A percentile compares a stretch with the other conserved stretches of the same genome.
Conservation (phyloP, 805 yeast species). For the Kluyveromyces starmeri region DNA sequence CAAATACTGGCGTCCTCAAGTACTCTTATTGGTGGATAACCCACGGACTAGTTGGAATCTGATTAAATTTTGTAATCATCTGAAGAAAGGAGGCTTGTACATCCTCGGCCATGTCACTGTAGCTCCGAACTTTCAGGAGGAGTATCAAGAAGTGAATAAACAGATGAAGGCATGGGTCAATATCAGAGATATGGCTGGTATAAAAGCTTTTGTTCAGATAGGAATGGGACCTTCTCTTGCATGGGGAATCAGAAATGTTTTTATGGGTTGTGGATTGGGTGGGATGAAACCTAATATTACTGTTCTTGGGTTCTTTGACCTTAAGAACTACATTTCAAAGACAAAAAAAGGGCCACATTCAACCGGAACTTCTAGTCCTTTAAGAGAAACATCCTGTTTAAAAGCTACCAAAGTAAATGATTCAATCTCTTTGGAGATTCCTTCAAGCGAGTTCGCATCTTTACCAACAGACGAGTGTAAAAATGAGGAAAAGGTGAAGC, state of each 20-base stretch:
- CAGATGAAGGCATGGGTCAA: conserved; percentile 80
- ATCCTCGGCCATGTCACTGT: conserved; percentile 82
- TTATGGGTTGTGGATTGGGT: conserved; percentile 91
- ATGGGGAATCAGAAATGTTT: conserved; percentile 94
- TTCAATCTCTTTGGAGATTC: conserved; percentile 7
- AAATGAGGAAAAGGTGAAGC: conserved; percentile 56
- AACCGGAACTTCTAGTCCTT: conserved; percentile 9
- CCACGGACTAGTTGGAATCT: conserved; percentile 90
- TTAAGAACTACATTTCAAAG: conserved; percentile 27
- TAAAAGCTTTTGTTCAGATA: conserved; percentile 92
- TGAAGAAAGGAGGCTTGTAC: conserved; percentile 92
- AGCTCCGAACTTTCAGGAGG: conserved; percentile 48
- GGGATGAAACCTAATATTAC: conserved; percentile 97
- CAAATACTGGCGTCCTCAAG: conserved; percentile 97
- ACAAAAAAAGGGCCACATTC: conserved; percentile 2
- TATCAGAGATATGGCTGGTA: conserved; percentile 63
- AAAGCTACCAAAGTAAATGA: conserved; percentile 5
- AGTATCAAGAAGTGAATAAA: conserved; percentile 57
- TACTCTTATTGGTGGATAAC: conserved; percentile 76
- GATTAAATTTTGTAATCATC: conserved; percentile 84
- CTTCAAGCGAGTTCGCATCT: conserved; percentile 7
- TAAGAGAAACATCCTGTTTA: neutral
- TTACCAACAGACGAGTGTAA: conserved; percentile 77
- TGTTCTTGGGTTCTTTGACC: conserved; percentile 80
- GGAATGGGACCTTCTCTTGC: conserved; percentile 79